A percentile compares a stretch with the other conserved stretches of the same genome.
phyloP scores from a whole-genome alignment of 1,284 basidiomycete genomes.

The Boletus smithii region DNA sequence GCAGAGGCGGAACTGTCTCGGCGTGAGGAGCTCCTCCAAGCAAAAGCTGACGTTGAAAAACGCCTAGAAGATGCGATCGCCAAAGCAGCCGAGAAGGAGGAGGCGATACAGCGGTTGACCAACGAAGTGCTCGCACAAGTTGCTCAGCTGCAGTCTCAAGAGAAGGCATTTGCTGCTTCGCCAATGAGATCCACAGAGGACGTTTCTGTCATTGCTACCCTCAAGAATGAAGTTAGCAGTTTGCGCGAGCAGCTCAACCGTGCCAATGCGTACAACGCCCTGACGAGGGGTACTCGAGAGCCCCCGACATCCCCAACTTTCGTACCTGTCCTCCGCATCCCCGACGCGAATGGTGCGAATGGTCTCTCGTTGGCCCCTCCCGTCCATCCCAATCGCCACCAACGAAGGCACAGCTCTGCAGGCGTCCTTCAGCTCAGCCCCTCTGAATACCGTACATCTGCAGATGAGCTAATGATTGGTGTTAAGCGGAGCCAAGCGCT shows the following conservation, averaged over 20 bases:
- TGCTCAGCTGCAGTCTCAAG: slow-evolving; percentile 77
- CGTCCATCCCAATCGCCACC: slow-evolving; percentile 49
- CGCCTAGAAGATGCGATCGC: slow-evolving; percentile 75
- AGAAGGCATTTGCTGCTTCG: slow-evolving; percentile 58
- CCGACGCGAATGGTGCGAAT: slow-evolving; percentile 46
- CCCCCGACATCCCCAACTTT: slow-evolving; percentile 82
- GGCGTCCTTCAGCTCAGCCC: slow-evolving; percentile 69
- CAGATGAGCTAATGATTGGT: slow-evolving; percentile 76
- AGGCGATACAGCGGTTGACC: slow-evolving; percentile 76
- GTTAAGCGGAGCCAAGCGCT: slow-evolving; percentile 71
- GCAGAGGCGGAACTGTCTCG: slow-evolving; percentile 73
- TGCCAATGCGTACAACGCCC: slow-evolving; percentile 82
- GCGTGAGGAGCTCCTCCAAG: slow-evolving; percentile 73
- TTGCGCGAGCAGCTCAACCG: slow-evolving; percentile 95
- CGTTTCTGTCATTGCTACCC: slow-evolving; percentile 77
- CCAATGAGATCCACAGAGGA: slow-evolving; percentile 75
- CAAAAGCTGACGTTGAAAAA: slow-evolving; percentile 82
- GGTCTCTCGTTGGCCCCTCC: slow-evolving; percentile 35
- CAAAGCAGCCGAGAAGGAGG: slow-evolving; percentile 83
- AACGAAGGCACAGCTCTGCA: slow-evolving; percentile 82
- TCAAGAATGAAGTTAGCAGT: slow-evolving; percentile 89
- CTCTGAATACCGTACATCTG: slow-evolving; percentile 63
- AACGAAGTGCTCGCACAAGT: slow-evolving; percentile 74
- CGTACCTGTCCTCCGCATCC: slow-evolving; percentile 62
- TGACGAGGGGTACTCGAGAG: slow-evolving; percentile 72